phyloP scores from a whole-genome alignment of 2,329 filamentous ascomycete genomes.

The Akanthomyces muscarius region DNA sequence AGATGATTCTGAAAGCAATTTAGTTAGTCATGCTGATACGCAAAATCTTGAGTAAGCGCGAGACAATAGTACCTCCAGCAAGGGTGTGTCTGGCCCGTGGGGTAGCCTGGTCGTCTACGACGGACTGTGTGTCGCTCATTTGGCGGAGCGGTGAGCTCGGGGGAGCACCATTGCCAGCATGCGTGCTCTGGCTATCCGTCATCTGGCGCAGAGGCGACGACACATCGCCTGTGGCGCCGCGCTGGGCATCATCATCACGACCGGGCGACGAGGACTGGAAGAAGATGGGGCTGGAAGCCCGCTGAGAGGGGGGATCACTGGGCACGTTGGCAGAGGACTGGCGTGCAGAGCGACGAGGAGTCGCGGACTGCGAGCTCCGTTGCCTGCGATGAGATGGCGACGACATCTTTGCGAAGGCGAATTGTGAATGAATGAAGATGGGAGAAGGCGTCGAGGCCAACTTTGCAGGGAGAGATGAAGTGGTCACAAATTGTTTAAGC shows the following conservation, averaged over 20 bases:
- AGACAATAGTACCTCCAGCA: conserved; percentile 54
- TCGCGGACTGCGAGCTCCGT: conserved; percentile 49
- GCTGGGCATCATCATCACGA: conserved; percentile 26
- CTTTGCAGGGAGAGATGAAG: conserved; percentile 18
- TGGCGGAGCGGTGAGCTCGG: conserved; percentile 60
- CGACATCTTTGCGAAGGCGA: conserved; percentile 33
- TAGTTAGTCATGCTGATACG: conserved; percentile 16
- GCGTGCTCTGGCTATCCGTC: conserved; percentile 53
- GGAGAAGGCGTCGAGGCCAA: conserved; percentile 7
- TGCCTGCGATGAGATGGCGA: conserved; percentile 44
- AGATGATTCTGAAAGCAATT: conserved; percentile 66
- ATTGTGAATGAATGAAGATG: conserved; percentile 16
- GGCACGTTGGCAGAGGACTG: conserved; percentile 41
- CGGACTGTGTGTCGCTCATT: conserved; percentile 54
- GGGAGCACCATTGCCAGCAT: conserved; percentile 29
- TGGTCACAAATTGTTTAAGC: conserved; percentile 20
- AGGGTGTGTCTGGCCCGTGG: conserved; percentile 61
- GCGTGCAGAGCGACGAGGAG: conserved; percentile 39
- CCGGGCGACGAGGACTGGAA: conserved; percentile 55
- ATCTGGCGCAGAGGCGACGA: conserved; percentile 56
- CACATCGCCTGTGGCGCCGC: conserved; percentile 34
- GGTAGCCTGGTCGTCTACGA: conserved; percentile 56
- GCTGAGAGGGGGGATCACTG: conserved; percentile 44
- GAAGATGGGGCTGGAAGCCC: conserved; percentile 77
- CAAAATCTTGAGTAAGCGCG: background rate